These are phyloP conservation scores for Murraya paniculata DNA, from an alignment of 345 rosid species.

Conservation along the genomic window DNA sequence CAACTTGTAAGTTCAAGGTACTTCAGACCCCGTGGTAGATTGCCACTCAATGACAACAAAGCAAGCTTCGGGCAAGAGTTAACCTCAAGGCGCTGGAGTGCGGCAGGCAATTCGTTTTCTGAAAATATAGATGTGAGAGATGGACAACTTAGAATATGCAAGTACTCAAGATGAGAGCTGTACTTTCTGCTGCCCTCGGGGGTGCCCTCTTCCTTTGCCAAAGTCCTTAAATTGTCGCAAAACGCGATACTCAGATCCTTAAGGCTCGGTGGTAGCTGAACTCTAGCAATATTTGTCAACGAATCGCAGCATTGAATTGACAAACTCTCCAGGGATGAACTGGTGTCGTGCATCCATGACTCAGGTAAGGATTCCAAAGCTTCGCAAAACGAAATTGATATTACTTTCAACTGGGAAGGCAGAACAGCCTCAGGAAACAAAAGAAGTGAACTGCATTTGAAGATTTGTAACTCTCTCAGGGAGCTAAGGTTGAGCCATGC, in stretches of 20 bases:
- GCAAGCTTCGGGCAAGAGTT: background rate
- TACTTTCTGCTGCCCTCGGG: background rate
- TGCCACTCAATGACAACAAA: background rate
- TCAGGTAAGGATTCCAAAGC: background rate
- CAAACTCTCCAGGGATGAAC: background rate
- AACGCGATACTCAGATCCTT: background rate
- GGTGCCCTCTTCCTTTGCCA: background rate
- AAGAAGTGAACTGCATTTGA: constrained; percentile 4
- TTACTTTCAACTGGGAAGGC: background rate
- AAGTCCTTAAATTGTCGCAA: background rate
- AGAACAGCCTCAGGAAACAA: background rate
- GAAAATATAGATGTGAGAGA: background rate
- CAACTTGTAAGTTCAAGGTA: background rate
- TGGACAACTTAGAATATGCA: background rate
- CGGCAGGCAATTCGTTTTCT: background rate
- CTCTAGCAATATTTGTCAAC: background rate
- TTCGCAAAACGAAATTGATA: background rate
- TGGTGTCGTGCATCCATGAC: background rate
- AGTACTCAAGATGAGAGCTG: background rate
- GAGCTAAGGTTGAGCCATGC: background rate
- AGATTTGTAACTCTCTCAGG: background rate
- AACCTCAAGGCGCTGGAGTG: background rate
- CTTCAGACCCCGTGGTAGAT: background rate
- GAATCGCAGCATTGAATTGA: background rate
- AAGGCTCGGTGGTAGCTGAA: background rate